Conservation (phyloP, 768 basidiomycete species). For the Fibroporia radiculosa region DNA sequence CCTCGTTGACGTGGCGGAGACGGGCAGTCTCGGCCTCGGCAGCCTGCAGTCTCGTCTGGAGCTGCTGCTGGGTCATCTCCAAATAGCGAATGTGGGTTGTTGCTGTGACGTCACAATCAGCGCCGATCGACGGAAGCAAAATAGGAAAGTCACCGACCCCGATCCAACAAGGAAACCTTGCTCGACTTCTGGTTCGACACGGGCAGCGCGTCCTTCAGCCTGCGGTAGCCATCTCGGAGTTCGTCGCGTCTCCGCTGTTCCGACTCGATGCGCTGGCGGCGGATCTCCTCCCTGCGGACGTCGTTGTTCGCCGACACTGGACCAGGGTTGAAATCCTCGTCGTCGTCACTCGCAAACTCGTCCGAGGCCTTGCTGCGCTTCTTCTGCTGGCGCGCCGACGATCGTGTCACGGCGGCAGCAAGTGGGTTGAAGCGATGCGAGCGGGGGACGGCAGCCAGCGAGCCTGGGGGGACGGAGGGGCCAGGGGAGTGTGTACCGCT, state of each 20-base stretch:
- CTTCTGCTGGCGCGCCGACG: conserved; percentile 38
- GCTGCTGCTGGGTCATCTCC: conserved; percentile 68
- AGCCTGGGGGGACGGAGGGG: conserved; percentile 38
- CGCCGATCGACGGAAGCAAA: conserved; percentile 6
- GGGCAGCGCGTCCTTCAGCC: conserved; percentile 86
- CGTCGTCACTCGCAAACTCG: conserved; percentile 66
- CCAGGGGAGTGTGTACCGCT: conserved; percentile 52
- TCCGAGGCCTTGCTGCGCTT: conserved; percentile 37
- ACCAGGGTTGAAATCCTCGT: conserved; percentile 64
- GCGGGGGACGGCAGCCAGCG: conserved; percentile 54
- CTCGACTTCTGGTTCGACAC: conserved; percentile 88
- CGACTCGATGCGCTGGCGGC: conserved; percentile 88
- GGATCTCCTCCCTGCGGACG: conserved; percentile 82
- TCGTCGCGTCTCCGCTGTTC: conserved; percentile 90
- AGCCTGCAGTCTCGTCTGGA: conserved; percentile 69
- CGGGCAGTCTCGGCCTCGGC: conserved; percentile 77
- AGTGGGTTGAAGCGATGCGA: conserved; percentile 80
- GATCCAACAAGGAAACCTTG: conserved; percentile 86
- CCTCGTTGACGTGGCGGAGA: conserved; percentile 80
- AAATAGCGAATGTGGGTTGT: conserved; percentile 84
- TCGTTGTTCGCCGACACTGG: conserved; percentile 42
- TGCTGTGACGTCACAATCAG: conserved; percentile 34
- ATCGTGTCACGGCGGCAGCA: conserved; percentile 35
- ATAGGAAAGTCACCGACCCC: conserved; percentile 40
- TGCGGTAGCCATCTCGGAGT: conserved; percentile 85